phyloP scores from a whole-genome alignment of 2,329 filamentous ascomycete genomes.

The Pestalotiopsis sp. region DNA sequence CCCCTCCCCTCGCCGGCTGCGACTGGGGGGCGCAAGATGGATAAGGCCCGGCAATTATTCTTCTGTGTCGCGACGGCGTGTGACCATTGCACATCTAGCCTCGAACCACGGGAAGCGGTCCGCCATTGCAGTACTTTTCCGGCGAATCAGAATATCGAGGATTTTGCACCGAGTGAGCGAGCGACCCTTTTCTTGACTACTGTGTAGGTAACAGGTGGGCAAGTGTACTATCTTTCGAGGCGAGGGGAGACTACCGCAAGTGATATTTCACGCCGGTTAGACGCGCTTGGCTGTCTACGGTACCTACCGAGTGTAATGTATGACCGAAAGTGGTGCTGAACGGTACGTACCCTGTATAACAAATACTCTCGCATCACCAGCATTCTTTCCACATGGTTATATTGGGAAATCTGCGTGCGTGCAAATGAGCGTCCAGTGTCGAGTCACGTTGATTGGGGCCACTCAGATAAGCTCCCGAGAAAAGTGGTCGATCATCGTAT shows the following conservation, averaged over 20 bases:
- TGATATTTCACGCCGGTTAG: too few relatives aligned
- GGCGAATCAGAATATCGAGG: conserved; percentile 22
- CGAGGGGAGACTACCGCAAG: too few relatives aligned
- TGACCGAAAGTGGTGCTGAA: not conserved
- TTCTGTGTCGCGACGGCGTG: conserved; percentile 6
- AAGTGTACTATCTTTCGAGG: not conserved
- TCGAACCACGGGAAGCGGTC: conserved; percentile 36
- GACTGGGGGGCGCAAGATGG: not conserved
- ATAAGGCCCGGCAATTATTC: not conserved
- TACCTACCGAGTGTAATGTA: too few relatives aligned
- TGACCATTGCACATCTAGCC: conserved; percentile 14
- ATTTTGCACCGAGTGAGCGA: not conserved
- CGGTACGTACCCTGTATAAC: not conserved
- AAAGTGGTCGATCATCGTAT: not conserved
- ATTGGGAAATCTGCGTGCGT: not conserved
- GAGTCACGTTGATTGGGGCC: not conserved
- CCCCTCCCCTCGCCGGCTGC: not conserved
- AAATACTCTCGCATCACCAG: conserved; percentile 3
- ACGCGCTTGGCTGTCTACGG: too few relatives aligned
- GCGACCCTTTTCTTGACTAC: conserved; percentile 8
- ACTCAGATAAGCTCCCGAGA: not conserved
- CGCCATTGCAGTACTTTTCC: conserved; percentile 30
- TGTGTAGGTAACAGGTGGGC: conserved; percentile 13
- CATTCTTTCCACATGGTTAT: not conserved
- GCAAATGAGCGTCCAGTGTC: not conserved